Conservation (phyloP, 371 early-diverging fungal species). For the Mortierella sp. region DNA sequence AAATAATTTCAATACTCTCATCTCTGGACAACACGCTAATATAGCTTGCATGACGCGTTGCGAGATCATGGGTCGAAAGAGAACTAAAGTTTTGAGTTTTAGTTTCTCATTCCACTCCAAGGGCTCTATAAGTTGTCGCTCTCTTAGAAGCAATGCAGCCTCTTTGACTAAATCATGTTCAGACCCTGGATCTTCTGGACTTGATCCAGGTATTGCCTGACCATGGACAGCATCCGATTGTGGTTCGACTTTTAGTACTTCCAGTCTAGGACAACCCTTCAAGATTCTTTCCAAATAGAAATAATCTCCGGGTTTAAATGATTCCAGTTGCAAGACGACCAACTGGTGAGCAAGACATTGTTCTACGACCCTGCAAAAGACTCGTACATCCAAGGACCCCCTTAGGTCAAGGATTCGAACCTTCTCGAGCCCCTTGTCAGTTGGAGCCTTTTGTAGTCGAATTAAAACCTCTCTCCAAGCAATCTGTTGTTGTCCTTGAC, state of each 20-base stretch:
- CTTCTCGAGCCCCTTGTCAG: conserved; percentile 2
- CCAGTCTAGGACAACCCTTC: conserved; percentile 17
- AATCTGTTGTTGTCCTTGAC: conserved; percentile 19
- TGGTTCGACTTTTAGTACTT: conserved; percentile 21
- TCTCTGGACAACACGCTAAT: conserved; percentile 9
- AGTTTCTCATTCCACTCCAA: conserved; percentile 20
- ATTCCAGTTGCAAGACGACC: conserved; percentile 22
- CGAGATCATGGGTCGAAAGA: conserved; percentile 20
- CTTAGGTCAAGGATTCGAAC: conserved; percentile 14
- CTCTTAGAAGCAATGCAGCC: neutral
- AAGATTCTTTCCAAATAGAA: conserved; percentile 21
- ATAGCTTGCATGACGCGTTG: conserved; percentile 23
- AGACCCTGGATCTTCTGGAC: conserved; percentile 24
- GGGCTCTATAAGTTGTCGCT: conserved; percentile 18
- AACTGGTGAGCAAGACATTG: conserved; percentile 18
- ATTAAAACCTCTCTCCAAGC: conserved; percentile 24
- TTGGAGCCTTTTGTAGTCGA: neutral
- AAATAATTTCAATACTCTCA: conserved; percentile 16
- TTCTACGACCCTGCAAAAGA: conserved; percentile 22
- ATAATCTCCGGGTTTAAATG: conserved; percentile 21
- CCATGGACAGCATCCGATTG: neutral
- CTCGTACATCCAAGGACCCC: conserved; percentile 20
- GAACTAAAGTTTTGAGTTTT: conserved; percentile 11
- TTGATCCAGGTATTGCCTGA: conserved; percentile 16
- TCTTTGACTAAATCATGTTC: conserved; percentile 12